A percentile compares a stretch with the other conserved stretches of the same genome.
These are phyloP conservation scores for Kluyveromyces wickerhamii DNA, from an alignment of 805 yeast genomes.

Conservation along the genomic window DNA sequence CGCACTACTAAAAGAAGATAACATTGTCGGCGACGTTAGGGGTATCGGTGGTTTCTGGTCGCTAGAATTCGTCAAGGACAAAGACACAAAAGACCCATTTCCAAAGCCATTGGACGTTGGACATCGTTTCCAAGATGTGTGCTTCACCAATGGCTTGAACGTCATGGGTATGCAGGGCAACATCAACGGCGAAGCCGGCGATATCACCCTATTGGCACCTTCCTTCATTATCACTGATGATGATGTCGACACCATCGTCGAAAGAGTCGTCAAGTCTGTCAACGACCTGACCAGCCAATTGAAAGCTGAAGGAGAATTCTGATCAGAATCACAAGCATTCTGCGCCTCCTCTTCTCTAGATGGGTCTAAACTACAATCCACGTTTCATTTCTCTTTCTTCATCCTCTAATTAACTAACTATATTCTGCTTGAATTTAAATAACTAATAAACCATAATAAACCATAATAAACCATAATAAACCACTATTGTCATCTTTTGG, in stretches of 20 bases:
- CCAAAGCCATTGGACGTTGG: slow-evolving; percentile 33
- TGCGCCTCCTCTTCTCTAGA: too few species aligned
- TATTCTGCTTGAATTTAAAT: too few species aligned
- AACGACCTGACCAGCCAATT: slow-evolving; percentile 23
- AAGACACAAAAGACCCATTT: slow-evolving; percentile 42
- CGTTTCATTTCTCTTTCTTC: too few species aligned
- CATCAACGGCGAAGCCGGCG: slow-evolving; percentile 34
- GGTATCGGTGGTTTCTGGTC: slow-evolving; percentile 58
- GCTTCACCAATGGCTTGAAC: slow-evolving; percentile 40
- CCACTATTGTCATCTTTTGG: too few species aligned
- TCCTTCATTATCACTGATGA: slow-evolving; percentile 36
- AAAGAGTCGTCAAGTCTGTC: slow-evolving; percentile 35
- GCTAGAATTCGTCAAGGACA: slow-evolving; percentile 48
- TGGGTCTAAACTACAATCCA: too few species aligned
- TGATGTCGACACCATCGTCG: slow-evolving; percentile 36
- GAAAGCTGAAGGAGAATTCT: slow-evolving; percentile 13
- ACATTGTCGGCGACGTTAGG: slow-evolving; percentile 50
- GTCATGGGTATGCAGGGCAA: slow-evolving; percentile 43
- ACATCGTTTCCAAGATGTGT: slow-evolving; percentile 26
- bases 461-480: too few species aligned
- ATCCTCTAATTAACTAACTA: too few species aligned
- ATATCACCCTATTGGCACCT: slow-evolving; percentile 42
- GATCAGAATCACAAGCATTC: too few species aligned
- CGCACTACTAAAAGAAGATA: slow-evolving; percentile 27
- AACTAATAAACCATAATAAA: too few species aligned